Percentiles rank a stretch among this genome's conserved stretches.
Evolutionary conservation across 2,329 filamentous ascomycete species (phyloP).

Genomic region (Bipolaris gigantea): DNA sequence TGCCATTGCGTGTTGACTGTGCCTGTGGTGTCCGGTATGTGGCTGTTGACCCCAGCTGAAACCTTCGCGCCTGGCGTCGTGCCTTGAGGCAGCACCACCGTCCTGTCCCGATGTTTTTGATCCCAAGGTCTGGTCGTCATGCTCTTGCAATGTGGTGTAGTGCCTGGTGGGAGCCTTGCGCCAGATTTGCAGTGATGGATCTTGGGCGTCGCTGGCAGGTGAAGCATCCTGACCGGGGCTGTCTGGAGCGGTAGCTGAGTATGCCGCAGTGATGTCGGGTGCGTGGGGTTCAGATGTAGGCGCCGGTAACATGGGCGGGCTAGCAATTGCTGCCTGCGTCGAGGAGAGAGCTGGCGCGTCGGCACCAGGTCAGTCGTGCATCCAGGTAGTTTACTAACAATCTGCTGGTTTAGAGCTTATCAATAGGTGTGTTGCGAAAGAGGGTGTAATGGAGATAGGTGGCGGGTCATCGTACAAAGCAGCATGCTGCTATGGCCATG

Average conservation of each 20-base stretch:
- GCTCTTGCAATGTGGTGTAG: conserved; percentile 32
- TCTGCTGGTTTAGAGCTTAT: background rate
- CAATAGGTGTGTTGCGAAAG: conserved; percentile 6
- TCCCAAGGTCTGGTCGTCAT: conserved; percentile 22
- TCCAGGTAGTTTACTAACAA: conserved; percentile 5
- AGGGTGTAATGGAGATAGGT: conserved; percentile 3
- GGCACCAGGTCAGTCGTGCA: conserved; percentile 16
- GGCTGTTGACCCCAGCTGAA: conserved; percentile 27
- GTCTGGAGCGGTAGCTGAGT: conserved; percentile 1
- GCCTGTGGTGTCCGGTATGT: conserved; percentile 7
- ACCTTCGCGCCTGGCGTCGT: conserved; percentile 28
- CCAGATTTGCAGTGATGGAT: conserved; percentile 1
- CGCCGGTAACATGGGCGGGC: conserved; percentile 20
- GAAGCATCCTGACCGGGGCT: conserved; percentile 4
- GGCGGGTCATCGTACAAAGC: conserved; percentile 4
- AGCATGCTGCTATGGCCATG: conserved; percentile 16
- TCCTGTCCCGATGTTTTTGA: conserved; percentile 1
- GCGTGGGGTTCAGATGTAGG: conserved; percentile 8
- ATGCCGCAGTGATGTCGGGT: conserved; percentile 8
- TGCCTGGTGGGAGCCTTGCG: conserved; percentile 17
- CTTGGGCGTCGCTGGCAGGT: conserved; percentile 3
- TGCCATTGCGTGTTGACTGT: conserved; percentile 18
- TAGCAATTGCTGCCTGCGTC: conserved; percentile 8
- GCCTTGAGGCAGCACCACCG: conserved; percentile 17
- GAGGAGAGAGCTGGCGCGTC: conserved; percentile 10